Evolutionary conservation across 192 early-diverging fungal species (phyloP), one percentile per base, ranked within the genome.

Genomic region (Spizellomyces punctatus): DNA sequence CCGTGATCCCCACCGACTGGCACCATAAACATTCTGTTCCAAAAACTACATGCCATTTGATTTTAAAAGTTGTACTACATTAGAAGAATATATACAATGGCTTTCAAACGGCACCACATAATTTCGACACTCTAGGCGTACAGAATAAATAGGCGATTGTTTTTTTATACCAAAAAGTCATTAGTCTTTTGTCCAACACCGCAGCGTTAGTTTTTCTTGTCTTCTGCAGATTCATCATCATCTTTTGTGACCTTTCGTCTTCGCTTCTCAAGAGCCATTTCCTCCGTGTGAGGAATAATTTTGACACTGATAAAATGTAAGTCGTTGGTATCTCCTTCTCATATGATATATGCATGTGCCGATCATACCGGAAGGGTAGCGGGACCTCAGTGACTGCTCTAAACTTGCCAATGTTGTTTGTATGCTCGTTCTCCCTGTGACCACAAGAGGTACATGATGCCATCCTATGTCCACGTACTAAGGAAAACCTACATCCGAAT

Each of bases 1-100:
- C 19, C 92, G 98, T 75, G 98, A 99, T 78, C 98, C 98, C 67
- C 92, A 92, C 83, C 92, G 95, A 72, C 81, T 96, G 46, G 83
- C 83, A 21, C 95, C 95, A 36, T 97, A 91, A 19, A 63, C 21
- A 27, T 36, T 36, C 27, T 36, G 27, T 36, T 36, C 27, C 27
- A 36, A 36, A 36, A 36, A 36, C 27, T 36, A 36, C 27, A 36
- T 36, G 27, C 27, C 27, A 36, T 36, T 36, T 36, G 27, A 36
- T 36, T 36, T 36, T 36, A 3, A 36, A 36, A 36, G 27, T 36
- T 36, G 27, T 36, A 36, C 27, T 36, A 36, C 27, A 36, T 36
- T 36, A 36, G 27, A 36, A 3, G 27, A 36, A 36, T 36, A 36
- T 36, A 36, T 36, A 36, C 27, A 36, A 36, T 36, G 27, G 27